Conservation (phyloP, 805 yeast genomes). For the Metschnikowia cerradonensis region DNA sequence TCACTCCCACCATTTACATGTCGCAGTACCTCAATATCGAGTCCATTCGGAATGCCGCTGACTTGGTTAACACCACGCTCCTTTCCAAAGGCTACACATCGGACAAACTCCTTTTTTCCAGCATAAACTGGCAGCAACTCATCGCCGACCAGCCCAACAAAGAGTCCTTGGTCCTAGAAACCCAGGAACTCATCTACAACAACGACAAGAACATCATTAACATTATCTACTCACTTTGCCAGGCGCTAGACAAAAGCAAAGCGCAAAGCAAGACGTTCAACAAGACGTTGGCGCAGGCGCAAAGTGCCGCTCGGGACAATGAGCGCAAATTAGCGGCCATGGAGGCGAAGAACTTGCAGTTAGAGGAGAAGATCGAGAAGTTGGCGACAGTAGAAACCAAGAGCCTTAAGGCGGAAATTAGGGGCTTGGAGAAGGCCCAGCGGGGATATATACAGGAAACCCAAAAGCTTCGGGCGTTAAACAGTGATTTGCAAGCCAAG, state of each 20-base stretch:
- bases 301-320: constrained; percentile 25
- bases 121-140: constrained; percentile 34
- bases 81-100: constrained; percentile 33
- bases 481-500: constrained; percentile 28
- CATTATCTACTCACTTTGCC: constrained; percentile 31
- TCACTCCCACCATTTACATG: constrained; percentile 4
- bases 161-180: constrained; percentile 14
- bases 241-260: constrained; percentile 30
- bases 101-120: constrained; percentile 27
- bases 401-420: constrained; percentile 14
- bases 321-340: constrained; percentile 20
- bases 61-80: constrained; percentile 32
- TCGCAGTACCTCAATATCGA: constrained; percentile 27
- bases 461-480: constrained; percentile 25
- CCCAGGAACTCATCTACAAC: constrained; percentile 29
- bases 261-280: constrained; percentile 30
- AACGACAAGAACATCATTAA: constrained; percentile 38
- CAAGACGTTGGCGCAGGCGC: constrained; percentile 26
- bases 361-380: constrained; percentile 19
- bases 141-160: constrained; percentile 22
- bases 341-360: constrained; percentile 17
- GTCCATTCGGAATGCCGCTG: constrained; percentile 34
- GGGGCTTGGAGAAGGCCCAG: constrained; percentile 15
- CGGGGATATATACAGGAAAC: constrained; percentile 29
- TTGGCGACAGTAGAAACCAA: constrained; percentile 18